Base-by-base conservation (phyloP, 2,329 filamentous ascomycete genomes). In the Diaporthe sp. region DNA sequence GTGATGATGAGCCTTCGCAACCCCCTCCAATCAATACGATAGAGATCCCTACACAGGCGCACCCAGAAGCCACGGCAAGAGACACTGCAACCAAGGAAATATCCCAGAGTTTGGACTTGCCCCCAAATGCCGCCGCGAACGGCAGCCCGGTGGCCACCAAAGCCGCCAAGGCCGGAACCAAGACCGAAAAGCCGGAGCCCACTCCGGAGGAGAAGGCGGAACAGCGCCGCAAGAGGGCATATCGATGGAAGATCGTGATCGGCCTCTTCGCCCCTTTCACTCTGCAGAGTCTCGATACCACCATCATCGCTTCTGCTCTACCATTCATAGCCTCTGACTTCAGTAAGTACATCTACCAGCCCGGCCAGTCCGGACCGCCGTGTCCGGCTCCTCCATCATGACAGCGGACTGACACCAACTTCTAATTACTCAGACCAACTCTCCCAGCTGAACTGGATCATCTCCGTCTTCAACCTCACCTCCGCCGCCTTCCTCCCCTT, bases 401-500 rank as follows among this genome's bases (percentile, higher is more conserved):
- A 42, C 3, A 25, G 57, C 65, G 25, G 15, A 42, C 42, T 61
- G 12, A 42, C 42, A 67, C 76, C 75, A 34, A 60, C 8, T n/a
- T 22, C 31, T 76, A 34, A 63, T 12, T 22, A 22, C 37, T 1
- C 39, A 88, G 88, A 87, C 76, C 81, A 91, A 79, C 80, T 91
- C 6, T 86, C 88, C 25, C 88, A 92, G 78, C 85, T 93, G 2
- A 93, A 92, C 80, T 94, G 92, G 91, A 92, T 94, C 79, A 89
- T 94, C 25, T 92, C 92, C 0, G 87, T 91, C 9, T 94, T 93
- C 82, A 94, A 92, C 71, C 85, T 94, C 20, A 92, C 91, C 0
- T 90, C 90, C 0, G 92, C 92, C 1, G 89, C 92, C 1, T 94
- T 93, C 78, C 91, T 94, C 12, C 92, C 92, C 4, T 88, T 90